Evolutionary conservation across 352 stramenopile genomes (phyloP), one percentile per base, ranked within the genome.

Genomic region (Peronospora destructor): DNA sequence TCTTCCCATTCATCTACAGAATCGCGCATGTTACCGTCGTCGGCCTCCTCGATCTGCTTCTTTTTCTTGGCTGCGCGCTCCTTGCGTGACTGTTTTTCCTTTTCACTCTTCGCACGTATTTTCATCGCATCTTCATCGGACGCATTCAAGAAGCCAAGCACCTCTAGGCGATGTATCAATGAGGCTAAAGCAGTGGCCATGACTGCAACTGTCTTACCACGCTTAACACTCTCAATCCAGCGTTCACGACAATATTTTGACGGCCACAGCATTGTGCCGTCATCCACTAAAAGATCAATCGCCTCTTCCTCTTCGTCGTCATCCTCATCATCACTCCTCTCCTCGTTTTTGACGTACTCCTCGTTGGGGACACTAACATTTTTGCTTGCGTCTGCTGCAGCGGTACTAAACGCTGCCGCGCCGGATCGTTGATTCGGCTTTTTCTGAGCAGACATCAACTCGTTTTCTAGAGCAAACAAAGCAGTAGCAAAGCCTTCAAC

Each of bases 1-100:
- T 91, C 78, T 59, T 94, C 80, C 85, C 85, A 95, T 39, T 90
- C 83, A 44, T 89, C 80, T 26, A 76, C 76, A 9, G 73, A 84
- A 29, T 85, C 72, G 21, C 66, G 65, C 10, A 53, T 54, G 2
- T 53, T 52, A 0, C 56, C 52, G 25, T 85, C 73, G 6, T 71
- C 66, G 3, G 28, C 61, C 33, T 80, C 66, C 35, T 89, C 70
- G 6, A 67, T 56, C 35, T 78, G 71, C 37, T 87, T 73, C 53
- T 86, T 81, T 54, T 78, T 85, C 45, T 87, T 84, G 6, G 63
- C 72, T 1, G 66, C 78, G 6, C 79, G 73, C 45, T 88, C 73
- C 41, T 89, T 88, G 5, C 76, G 59, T 19, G 71, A 80, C 17
- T 65, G 72, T 40, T 87, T 86, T 47, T 89, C 76, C 32, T 86